Base-by-base conservation (phyloP, 139 green algal species). In the Picochlorum sp. region DNA sequence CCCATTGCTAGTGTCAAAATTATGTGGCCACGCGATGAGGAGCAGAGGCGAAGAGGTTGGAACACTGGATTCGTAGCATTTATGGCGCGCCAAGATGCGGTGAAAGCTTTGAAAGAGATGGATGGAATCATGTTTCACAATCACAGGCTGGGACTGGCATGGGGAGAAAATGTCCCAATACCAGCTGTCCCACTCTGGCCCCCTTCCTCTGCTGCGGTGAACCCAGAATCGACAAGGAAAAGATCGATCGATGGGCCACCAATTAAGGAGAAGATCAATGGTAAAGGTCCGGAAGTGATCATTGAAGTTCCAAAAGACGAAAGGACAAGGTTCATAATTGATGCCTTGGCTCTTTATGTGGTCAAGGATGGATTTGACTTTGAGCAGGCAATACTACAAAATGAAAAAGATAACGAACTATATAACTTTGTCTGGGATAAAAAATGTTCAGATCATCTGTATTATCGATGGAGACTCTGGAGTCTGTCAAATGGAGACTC, bases 11-110 rank as follows among this genome's bases (percentile, higher is more conserved):
- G 82, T 58, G 89, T 98, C 24, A 98, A 98, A 77, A 85, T 98
- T 49, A 97, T 98, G 91, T 98, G 92, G 92, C 92, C 92, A 4
- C 77, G 92, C 14, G 85, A 91, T 37, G 92, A 97, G 62, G 92
- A 97, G 68, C 86, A 97, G 79, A 79, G 82, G 20, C 72, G 78
- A 20, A 76, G 85, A n/a, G 80, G 75, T 8, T 74, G 87, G 47
- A 97, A 97, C 79, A 92, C 76, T 68, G 92, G 92, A 62, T 98
- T 97, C 72, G 89, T 98, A 20, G 88, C 89, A 3, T 98, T 97
- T 80, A 98, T 97, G 92, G 80, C 58, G 21, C 83, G 89, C 1
- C 75, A 84, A 0, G 84, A 84, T 46, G 89, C 88, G 0, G 74
- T 87, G 38, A 66, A 64, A 6, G 90, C 90, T 0, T 81, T 89